These are phyloP conservation scores for Mytilinidion resinicola DNA, from an alignment of 495 filamentous ascomycete genomes.

Conservation along the genomic window DNA sequence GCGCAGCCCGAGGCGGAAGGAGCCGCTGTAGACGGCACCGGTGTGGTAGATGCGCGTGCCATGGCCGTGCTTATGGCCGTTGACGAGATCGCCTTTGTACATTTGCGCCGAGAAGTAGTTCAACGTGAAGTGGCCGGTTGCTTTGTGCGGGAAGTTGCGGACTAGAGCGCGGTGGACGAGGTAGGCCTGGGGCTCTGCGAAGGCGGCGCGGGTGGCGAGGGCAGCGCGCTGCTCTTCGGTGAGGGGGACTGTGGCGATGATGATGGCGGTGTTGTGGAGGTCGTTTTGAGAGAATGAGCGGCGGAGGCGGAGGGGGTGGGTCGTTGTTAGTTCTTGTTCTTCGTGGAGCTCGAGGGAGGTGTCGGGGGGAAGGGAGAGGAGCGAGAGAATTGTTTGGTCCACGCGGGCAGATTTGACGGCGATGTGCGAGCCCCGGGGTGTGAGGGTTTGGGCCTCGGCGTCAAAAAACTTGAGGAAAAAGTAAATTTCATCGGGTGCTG, in stretches of 20 bases:
- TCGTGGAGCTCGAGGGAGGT: constrained; percentile 24
- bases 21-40: constrained; percentile 51
- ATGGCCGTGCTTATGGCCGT: constrained; percentile 32
- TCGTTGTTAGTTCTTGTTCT: constrained; percentile 24
- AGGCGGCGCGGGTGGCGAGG: constrained; percentile 19
- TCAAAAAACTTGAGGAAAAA: constrained; percentile 34
- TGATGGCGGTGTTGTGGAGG: constrained; percentile 21
- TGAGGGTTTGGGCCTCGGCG: constrained; percentile 21
- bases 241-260: constrained; percentile 23
- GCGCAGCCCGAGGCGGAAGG: constrained; percentile 48
- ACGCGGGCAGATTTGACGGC: constrained; percentile 16
- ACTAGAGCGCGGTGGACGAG: constrained; percentile 16
- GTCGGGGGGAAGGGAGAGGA: constrained; percentile 18
- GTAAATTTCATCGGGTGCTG: constrained; percentile 27
- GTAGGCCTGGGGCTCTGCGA: constrained; percentile 21
- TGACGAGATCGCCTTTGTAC: constrained; percentile 31
- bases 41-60: constrained; percentile 49
- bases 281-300: constrained; percentile 28
- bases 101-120: constrained; percentile 33
- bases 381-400: constrained; percentile 14
- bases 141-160: constrained; percentile 27
- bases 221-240: constrained; percentile 17
- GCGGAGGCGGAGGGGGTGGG: constrained; percentile 13
- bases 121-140: constrained; percentile 23
- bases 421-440: constrained; percentile 23